Conservation (phyloP, 208 protist species). For the Blechomonas ayalai region DNA sequence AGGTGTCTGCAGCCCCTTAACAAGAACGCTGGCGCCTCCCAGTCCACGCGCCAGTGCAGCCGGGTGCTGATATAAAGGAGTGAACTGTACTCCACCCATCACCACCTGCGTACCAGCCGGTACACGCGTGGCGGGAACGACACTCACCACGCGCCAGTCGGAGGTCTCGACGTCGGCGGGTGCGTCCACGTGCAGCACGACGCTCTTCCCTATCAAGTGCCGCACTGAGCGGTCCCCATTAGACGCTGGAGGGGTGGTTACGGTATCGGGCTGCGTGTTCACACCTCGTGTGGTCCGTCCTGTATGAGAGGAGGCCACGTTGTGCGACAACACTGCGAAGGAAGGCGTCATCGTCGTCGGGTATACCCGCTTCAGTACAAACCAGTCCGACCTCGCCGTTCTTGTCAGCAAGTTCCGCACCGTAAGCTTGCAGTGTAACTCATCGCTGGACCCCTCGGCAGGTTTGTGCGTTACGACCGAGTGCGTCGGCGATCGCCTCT, state of each 20-base stretch:
- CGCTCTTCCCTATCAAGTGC: slow-evolving; percentile 47
- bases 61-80: slow-evolving; percentile 25
- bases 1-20: slow-evolving; percentile 43
- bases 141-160: slow-evolving; percentile 25
- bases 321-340: slow-evolving; percentile 58
- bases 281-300: too few species aligned
- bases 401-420: slow-evolving; percentile 59
- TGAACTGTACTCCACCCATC: slow-evolving; percentile 42
- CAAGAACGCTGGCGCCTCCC: slow-evolving; percentile 47
- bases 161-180: slow-evolving; percentile 15
- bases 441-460: slow-evolving; percentile 6
- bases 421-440: slow-evolving; percentile 40
- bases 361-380: slow-evolving; percentile 58
- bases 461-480: slow-evolving; percentile 35
- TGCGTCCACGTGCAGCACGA: slow-evolving; percentile 57
- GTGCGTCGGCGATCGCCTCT: slow-evolving; percentile 36
- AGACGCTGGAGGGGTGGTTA: too few species aligned
- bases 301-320: slow-evolving; percentile 29
- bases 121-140: slow-evolving; percentile 19
- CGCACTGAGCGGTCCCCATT: too few species aligned
- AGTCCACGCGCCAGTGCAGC: slow-evolving; percentile 24
- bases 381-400: slow-evolving; percentile 44
- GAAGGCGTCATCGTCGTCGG: slow-evolving; percentile 23
- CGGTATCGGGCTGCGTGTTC: too few species aligned
- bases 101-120: slow-evolving; percentile 28